Base-by-base conservation (phyloP, 148 eudicot genomes). In the Talinum fruticosum region DNA sequence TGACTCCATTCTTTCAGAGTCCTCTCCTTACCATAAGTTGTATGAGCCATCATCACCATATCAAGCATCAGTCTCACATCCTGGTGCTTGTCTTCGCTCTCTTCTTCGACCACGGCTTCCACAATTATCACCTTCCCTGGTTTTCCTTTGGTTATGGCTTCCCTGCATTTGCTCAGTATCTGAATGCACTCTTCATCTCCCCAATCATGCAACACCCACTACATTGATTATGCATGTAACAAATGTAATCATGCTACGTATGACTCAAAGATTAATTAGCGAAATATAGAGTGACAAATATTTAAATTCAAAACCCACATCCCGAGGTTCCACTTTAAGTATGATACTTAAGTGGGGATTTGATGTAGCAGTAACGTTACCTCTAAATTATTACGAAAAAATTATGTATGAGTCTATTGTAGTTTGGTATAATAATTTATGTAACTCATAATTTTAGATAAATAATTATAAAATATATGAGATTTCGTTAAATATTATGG, bases 41-140 rank as follows among this genome's bases (percentile, higher is more conserved):
- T 92, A 72, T 92, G 94, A 53, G 91, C 95, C 97, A 90, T 75
- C 95, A 90, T 92, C 57, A 83, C 90, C 91, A 92, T 88, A 57
- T 92, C 97, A 59, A 92, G 73, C 86, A 86, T 80, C 81, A 92
- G 59, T 34, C 84, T 86, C 71, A 83, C 90, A 72, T 82, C 82
- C 62, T 84, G 83, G 2, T 80, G 80, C 78, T 84, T 62, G 30
- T 81, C 82, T 30, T 78, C 74, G 6, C 10, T 23, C 18, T 82
- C 81, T 45, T 84, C 90, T 47, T 76, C 87, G 1, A 93, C 18
- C n/a, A 93, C 89, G 0, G 88, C 90, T 69, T 93, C 98, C 4
- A 86, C 83, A 13, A 93, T 89, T 1, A 88, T 85, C 65, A 92
- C 88, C 82, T 89, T 92, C 28, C 93, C 94, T 67, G 12, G 8